Conservation (phyloP, 1,139 yeast species). For the Magnusiomyces suaveolens region DNA sequence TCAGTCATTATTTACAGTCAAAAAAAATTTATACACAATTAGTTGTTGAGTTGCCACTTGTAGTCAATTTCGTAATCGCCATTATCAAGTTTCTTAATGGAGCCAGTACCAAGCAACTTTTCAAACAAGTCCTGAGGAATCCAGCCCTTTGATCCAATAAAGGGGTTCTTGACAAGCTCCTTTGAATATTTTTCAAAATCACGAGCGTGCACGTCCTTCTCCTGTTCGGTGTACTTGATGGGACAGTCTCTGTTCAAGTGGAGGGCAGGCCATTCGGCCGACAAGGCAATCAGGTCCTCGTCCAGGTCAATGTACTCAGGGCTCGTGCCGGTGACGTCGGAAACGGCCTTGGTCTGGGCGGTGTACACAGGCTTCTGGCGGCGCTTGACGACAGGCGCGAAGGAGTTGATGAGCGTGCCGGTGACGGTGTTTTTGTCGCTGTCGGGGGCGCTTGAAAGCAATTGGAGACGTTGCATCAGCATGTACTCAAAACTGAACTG, state of each 20-base stretch:
- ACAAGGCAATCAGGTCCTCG: conserved; percentile 66
- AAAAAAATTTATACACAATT: conserved; percentile 1
- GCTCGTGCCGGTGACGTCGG: conserved; percentile 47
- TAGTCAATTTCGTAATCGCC: conserved; percentile 38
- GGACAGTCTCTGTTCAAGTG: conserved; percentile 44
- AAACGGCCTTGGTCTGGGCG: conserved; percentile 37
- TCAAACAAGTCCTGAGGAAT: conserved; percentile 88
- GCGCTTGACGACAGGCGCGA: conserved; percentile 33
- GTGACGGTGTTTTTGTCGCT: conserved; percentile 5
- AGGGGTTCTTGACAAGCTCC: conserved; percentile 61
- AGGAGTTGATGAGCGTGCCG: conserved; percentile 49
- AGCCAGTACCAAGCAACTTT: conserved; percentile 54
- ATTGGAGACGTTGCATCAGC: conserved; percentile 39
- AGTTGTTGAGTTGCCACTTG: conserved; percentile 19
- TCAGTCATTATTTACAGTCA: background rate
- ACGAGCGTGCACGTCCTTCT: conserved; percentile 46
- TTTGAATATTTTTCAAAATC: conserved; percentile 60
- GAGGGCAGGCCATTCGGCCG: conserved; percentile 44
- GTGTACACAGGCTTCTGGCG: conserved; percentile 34
- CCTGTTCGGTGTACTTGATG: conserved; percentile 46
- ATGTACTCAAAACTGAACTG: conserved; percentile 80
- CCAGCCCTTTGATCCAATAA: conserved; percentile 91
- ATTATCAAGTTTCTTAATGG: conserved; percentile 40
- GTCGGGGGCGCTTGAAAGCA: conserved; percentile 9
- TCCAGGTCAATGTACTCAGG: conserved; percentile 64